phyloP scores from a whole-genome alignment of 768 basidiomycete species.

The Austroboletus festivus region DNA sequence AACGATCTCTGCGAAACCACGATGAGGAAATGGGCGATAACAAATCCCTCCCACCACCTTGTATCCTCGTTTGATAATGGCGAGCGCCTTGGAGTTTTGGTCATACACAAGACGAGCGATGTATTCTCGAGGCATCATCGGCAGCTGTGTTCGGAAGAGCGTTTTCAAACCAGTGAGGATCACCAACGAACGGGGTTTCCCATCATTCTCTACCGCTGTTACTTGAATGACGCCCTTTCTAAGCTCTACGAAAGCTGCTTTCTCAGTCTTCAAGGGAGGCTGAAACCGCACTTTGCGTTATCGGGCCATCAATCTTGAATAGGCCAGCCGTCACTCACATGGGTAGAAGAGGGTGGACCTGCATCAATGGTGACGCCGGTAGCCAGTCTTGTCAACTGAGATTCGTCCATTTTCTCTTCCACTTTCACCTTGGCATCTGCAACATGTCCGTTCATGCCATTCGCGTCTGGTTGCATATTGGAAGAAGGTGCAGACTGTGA shows the following conservation, averaged over 20 bases:
- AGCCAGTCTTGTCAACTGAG: conserved; percentile 70
- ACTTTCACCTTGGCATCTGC: conserved; percentile 57
- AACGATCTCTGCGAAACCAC: conserved; percentile 96
- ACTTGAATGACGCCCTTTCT: conserved; percentile 81
- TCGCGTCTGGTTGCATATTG: conserved; percentile 38
- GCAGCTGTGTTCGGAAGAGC: conserved; percentile 94
- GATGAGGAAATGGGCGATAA: conserved; percentile 91
- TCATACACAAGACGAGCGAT: conserved; percentile 95
- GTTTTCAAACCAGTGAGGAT: conserved; percentile 95
- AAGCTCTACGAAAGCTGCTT: conserved; percentile 77
- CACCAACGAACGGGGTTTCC: conserved; percentile 68
- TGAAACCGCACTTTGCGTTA: conserved; percentile 26
- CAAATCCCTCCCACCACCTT: conserved; percentile 98
- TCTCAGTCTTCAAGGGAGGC: conserved; percentile 62
- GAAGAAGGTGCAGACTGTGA: conserved; percentile 52
- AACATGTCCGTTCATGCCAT: conserved; percentile 44
- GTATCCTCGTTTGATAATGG: conserved; percentile 91
- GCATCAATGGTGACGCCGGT: conserved; percentile 80
- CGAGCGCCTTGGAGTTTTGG: conserved; percentile 85
- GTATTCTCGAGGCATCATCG: conserved; percentile 99
- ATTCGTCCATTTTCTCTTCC: conserved; percentile 79
- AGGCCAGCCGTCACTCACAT: conserved; percentile 36
- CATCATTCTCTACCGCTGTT: conserved; percentile 81
- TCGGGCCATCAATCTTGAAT: neutral
- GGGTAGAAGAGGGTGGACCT: conserved; percentile 41